A percentile compares a stretch with the other conserved stretches of the same genome.
Evolutionary conservation across 2,329 filamentous ascomycete genomes (phyloP).

Genomic region (Dryadomyces quercivorus): DNA sequence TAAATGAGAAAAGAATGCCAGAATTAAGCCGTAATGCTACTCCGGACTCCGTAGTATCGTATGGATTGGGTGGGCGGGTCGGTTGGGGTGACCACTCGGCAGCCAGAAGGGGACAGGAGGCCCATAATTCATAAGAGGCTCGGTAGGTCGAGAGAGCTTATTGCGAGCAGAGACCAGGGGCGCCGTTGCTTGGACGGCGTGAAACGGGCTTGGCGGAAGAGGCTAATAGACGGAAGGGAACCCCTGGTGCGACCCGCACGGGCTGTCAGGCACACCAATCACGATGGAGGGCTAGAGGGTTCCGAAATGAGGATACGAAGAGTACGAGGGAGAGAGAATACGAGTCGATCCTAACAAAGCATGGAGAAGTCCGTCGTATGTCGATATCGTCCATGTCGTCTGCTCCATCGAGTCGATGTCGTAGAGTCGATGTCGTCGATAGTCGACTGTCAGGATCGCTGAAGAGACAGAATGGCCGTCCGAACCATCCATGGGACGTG

Average conservation of each 20-base stretch:
- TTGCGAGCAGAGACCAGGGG: background rate
- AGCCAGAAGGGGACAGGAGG: background rate
- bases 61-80: background rate
- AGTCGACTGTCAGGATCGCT: no score
- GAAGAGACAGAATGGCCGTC: no score
- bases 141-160: background rate
- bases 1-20: background rate
- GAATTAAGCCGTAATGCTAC: background rate
- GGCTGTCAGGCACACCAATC: background rate
- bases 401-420: no score
- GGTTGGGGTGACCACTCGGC: background rate
- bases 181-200: background rate
- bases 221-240: background rate
- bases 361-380: no score
- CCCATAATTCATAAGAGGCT: slow-evolving; percentile 1
- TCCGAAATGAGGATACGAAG: slow-evolving; percentile 12
- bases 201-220: background rate
- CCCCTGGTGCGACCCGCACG: background rate
- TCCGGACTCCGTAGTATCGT: no score
- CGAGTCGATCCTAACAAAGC: no score
- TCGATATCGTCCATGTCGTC: no score
- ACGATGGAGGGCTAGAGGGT: background rate
- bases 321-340: no score
- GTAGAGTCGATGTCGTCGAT: no score
- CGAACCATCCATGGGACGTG: no score